These are phyloP conservation scores for Vitis cinerea DNA, from an alignment of 164 flowering plant genomes.

Conservation along the genomic window DNA sequence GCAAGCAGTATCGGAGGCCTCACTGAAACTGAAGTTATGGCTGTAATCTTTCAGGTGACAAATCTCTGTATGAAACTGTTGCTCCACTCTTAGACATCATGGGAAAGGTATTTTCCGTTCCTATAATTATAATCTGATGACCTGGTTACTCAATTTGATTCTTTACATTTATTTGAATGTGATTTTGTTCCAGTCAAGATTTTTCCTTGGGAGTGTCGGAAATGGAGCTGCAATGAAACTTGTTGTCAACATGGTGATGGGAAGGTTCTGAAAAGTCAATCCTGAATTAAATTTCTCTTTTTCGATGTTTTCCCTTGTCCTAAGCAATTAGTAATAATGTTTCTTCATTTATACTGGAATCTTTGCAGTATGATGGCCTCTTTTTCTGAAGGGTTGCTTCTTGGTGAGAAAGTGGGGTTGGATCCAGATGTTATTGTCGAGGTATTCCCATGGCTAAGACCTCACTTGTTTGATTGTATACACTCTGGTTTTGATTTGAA, in stretches of 20 bases:
- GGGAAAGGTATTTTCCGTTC: conserved; percentile 71
- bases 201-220: conserved; percentile 91
- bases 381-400: conserved; percentile 90
- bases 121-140: not conserved
- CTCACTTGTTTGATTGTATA: not conserved
- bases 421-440: conserved; percentile 77
- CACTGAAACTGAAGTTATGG: conserved; percentile 20
- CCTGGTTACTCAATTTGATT: not conserved
- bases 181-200: conserved; percentile 61
- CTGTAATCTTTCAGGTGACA: conserved; percentile 65
- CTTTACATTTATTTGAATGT: not conserved
- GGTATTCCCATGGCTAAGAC: conserved; percentile 38
- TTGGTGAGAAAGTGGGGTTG: conserved; percentile 81
- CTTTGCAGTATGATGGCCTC: conserved; percentile 93
- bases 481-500: not conserved
- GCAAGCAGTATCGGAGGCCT: not conserved
- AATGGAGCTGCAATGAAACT: conserved; percentile 99
- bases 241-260: conserved; percentile 98
- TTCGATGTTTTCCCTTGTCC: not conserved
- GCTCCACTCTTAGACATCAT: conserved; percentile 79
- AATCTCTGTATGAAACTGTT: conserved; percentile 59
- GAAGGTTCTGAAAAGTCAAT: conserved; percentile 54
- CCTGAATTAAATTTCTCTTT: not conserved
- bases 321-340: not conserved
- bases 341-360: not conserved